phyloP scores from a whole-genome alignment of 441 rosid species.

The Eugenia klotzschiana region DNA sequence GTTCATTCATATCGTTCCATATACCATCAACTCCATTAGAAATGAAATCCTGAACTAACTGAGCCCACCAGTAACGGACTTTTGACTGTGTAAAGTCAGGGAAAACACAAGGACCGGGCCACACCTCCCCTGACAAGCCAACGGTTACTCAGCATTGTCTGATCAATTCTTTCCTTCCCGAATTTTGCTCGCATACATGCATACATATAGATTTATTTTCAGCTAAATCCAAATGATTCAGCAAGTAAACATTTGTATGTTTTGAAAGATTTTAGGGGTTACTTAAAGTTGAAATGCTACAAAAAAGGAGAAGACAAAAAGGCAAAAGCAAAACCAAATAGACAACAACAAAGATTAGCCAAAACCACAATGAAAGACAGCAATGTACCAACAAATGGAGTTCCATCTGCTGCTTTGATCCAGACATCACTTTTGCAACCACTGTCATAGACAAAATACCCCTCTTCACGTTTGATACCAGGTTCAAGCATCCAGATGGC shows the following conservation, averaged over 20 bases:
- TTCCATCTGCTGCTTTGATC: slow-evolving; percentile 58
- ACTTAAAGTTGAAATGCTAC: not conserved
- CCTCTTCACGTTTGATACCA: slow-evolving; percentile 75
- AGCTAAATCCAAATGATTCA: not conserved
- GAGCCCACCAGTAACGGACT: slow-evolving; percentile 86
- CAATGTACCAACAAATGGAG: slow-evolving; percentile 44
- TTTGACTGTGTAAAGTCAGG: slow-evolving; percentile 79
- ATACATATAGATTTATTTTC: not conserved
- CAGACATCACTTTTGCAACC: slow-evolving; percentile 57
- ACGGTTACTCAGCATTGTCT: not conserved
- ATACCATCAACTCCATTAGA: slow-evolving; percentile 92
- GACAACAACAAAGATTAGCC: not conserved
- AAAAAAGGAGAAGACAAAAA: not conserved
- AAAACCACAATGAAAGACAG: not conserved
- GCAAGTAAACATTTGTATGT: not conserved
- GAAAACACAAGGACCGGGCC: slow-evolving; percentile 97
- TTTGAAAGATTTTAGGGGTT: not conserved
- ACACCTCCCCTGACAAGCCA: slow-evolving; percentile 59
- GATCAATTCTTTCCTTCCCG: too few relatives aligned
- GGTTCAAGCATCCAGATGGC: slow-evolving; percentile 99
- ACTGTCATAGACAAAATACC: slow-evolving; percentile 56
- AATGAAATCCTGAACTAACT: slow-evolving; percentile 56
- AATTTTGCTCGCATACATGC: not conserved
- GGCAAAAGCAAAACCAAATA: not conserved
- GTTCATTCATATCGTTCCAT: slow-evolving; percentile 99